phyloP scores from a whole-genome alignment of 2,329 filamentous ascomycete genomes.

The Colletotrichum trifolii region DNA sequence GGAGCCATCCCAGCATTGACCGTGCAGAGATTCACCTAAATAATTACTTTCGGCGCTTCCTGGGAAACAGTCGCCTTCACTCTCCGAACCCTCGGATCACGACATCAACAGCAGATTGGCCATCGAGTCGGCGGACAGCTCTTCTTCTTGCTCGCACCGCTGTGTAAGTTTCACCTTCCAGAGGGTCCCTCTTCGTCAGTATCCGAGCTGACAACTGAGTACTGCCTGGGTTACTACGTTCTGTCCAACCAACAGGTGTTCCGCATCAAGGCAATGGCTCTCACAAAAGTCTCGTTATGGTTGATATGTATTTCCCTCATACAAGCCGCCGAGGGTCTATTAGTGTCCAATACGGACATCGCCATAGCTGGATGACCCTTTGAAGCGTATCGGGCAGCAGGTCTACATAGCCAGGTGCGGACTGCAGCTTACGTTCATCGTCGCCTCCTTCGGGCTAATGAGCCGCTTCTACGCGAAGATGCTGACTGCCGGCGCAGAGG shows the following conservation, averaged over 20 bases:
- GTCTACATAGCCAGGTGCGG: slow-evolving; percentile 53
- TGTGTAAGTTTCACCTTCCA: slow-evolving; percentile 44
- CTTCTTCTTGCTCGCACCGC: slow-evolving; percentile 54
- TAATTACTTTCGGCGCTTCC: slow-evolving; percentile 50
- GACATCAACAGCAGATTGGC: slow-evolving; percentile 49
- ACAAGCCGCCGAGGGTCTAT: slow-evolving; percentile 53
- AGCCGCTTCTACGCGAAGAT: slow-evolving; percentile 48
- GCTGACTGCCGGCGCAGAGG: slow-evolving; percentile 33
- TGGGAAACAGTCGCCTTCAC: slow-evolving; percentile 55
- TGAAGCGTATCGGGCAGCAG: slow-evolving; percentile 48
- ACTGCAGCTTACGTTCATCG: slow-evolving; percentile 50
- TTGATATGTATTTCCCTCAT: slow-evolving; percentile 58
- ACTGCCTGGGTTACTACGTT: slow-evolving; percentile 49
- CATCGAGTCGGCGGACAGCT: slow-evolving; percentile 47
- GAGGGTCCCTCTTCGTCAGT: background rate
- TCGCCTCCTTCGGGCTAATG: slow-evolving; percentile 51
- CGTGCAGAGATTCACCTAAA: slow-evolving; percentile 49
- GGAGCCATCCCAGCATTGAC: no score
- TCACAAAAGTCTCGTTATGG: slow-evolving; percentile 46
- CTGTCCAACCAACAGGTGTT: slow-evolving; percentile 51
- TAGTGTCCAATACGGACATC: slow-evolving; percentile 46
- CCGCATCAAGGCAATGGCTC: slow-evolving; percentile 47
- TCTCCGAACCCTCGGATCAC: slow-evolving; percentile 48
- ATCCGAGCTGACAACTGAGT: background rate
- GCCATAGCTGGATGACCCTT: slow-evolving; percentile 37